Evolutionary conservation across 2,329 filamentous ascomycete genomes (phyloP).

Genomic region (Neonectria magnoliae): DNA sequence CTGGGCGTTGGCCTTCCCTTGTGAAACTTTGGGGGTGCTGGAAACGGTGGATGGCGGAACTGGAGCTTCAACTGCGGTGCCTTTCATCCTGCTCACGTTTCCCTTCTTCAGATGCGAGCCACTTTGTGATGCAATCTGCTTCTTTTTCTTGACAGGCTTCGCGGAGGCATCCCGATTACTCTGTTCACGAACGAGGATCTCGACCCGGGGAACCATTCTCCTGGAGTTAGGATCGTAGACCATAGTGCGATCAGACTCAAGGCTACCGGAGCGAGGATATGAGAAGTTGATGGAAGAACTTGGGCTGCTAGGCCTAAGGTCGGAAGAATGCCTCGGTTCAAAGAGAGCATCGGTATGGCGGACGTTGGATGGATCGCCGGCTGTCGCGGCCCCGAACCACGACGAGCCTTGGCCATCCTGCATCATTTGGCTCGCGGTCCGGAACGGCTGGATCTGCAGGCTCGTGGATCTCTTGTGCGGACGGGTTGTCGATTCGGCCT

Average conservation of each 20-base stretch:
- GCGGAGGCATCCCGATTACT: conserved; percentile 52
- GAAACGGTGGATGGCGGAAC: conserved; percentile 34
- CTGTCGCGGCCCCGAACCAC: conserved; percentile 60
- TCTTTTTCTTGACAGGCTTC: conserved; percentile 53
- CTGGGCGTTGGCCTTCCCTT: conserved; percentile 5
- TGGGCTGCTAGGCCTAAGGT: conserved; percentile 54
- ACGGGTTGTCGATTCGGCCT: conserved; percentile 38
- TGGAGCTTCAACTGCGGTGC: conserved; percentile 54
- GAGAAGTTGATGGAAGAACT: conserved; percentile 69
- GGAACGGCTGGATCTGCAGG: conserved; percentile 60
- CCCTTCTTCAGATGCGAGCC: conserved; percentile 62
- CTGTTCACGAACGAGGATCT: conserved; percentile 56
- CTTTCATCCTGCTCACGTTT: conserved; percentile 62
- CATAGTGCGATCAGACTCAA: conserved; percentile 56
- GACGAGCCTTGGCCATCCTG: conserved; percentile 56
- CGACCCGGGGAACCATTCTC: conserved; percentile 64
- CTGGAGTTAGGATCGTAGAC: conserved; percentile 74
- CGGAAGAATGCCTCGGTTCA: conserved; percentile 43
- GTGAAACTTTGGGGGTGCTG: conserved; percentile 32
- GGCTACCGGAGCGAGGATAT: conserved; percentile 61
- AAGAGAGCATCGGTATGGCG: conserved; percentile 57
- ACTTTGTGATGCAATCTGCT: conserved; percentile 51
- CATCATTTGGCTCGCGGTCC: conserved; percentile 63
- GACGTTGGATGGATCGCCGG: conserved; percentile 56
- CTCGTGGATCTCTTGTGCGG: conserved; percentile 53